Evolutionary conservation across 202 grass and related monocot genomes (phyloP).

Genomic region (Zoysia matrella): DNA sequence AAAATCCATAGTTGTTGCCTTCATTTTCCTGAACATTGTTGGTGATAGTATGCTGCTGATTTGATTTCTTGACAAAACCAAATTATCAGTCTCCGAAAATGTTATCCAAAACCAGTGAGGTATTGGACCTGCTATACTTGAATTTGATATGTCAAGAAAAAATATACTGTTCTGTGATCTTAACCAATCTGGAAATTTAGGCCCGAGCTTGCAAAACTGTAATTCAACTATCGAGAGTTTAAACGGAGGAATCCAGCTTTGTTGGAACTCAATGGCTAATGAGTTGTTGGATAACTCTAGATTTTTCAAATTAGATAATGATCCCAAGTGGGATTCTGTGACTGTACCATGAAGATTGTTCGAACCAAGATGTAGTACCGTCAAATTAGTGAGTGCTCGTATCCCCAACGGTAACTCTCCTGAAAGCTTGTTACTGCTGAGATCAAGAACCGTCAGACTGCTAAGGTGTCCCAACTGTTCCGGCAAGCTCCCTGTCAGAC

Average conservation of each 20-base stretch:
- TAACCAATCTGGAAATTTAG: constrained; percentile 33
- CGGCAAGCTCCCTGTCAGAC: constrained; percentile 13
- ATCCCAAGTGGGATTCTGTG: constrained; percentile 38
- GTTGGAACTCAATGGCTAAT: not conserved
- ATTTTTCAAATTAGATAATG: not conserved
- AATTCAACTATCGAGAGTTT: not conserved
- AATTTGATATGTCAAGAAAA: not conserved
- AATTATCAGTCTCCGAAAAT: not conserved
- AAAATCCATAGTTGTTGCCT: not conserved
- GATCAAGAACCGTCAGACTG: not conserved
- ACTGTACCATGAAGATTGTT: constrained; percentile 51
- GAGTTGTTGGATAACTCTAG: constrained; percentile 10
- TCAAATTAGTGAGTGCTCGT: constrained; percentile 19
- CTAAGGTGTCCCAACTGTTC: constrained; percentile 2
- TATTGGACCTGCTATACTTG: constrained; percentile 9
- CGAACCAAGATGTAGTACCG: not conserved
- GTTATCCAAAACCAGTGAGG: constrained; percentile 48
- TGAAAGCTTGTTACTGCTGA: constrained; percentile 5
- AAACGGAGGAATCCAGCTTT: constrained; percentile 37
- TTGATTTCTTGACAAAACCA: constrained; percentile 38
- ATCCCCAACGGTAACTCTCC: constrained; percentile 40
- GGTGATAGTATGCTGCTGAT: constrained; percentile 25
- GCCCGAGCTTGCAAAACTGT: constrained; percentile 21
- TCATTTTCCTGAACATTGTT: not conserved
- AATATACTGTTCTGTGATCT: not conserved